Conservation (phyloP, 1,284 basidiomycete species). For the Malassezia sp. region DNA sequence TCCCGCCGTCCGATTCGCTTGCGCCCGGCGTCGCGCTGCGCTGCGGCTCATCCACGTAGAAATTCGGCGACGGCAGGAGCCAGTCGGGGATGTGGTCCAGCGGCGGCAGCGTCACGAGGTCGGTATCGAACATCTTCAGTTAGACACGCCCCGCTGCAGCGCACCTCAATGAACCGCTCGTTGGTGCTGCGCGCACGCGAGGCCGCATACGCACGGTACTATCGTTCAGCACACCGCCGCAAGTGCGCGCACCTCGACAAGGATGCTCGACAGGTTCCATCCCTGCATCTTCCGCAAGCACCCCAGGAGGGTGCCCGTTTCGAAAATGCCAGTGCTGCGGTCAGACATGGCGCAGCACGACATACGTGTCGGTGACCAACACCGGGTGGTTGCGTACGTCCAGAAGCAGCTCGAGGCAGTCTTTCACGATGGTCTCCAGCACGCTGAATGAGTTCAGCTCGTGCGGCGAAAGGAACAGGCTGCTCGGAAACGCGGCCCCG, state of each 20-base stretch:
- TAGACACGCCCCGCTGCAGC: no score
- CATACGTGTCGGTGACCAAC: slow-evolving; percentile 31
- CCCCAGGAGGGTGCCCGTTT: slow-evolving; percentile 35
- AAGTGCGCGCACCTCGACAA: slow-evolving; percentile 18
- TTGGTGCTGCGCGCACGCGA: slow-evolving; percentile 30
- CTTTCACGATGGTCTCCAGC: slow-evolving; percentile 32
- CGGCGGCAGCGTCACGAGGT: slow-evolving; percentile 33
- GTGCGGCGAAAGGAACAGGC: slow-evolving; percentile 9
- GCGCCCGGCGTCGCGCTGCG: slow-evolving; percentile 14
- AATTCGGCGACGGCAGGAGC: slow-evolving; percentile 24
- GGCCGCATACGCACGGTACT: slow-evolving; percentile 40
- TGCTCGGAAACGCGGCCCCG: slow-evolving; percentile 4
- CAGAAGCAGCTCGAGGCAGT: slow-evolving; percentile 33
- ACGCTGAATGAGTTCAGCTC: slow-evolving; percentile 16
- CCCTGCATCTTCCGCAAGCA: slow-evolving; percentile 39
- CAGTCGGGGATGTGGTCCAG: slow-evolving; percentile 24
- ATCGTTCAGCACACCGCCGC: background rate
- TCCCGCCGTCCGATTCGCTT: background rate
- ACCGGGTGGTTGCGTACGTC: slow-evolving; percentile 25
- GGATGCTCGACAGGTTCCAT: slow-evolving; percentile 41
- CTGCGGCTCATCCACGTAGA: slow-evolving; percentile 21
- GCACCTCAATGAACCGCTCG: slow-evolving; percentile 37
- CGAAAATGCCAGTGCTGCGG: slow-evolving; percentile 32
- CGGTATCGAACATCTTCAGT: slow-evolving; percentile 37
- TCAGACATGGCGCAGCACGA: background rate